Evolutionary conservation across 345 rosid species (phyloP).

Genomic region (Microthlaspi erraticum): DNA sequence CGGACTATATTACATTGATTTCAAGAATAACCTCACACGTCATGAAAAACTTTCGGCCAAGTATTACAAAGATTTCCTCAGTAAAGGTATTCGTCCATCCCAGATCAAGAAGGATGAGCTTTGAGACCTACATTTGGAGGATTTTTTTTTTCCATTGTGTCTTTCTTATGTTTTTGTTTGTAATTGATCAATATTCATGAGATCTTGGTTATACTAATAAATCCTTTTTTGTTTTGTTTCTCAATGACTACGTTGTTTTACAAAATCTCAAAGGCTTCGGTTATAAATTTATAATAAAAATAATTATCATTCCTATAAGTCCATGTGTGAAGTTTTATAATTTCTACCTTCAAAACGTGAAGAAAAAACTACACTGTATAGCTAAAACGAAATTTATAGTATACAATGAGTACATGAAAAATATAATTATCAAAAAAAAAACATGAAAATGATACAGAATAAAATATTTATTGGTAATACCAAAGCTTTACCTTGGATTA

Average conservation of each 20-base stretch:
- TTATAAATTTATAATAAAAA: background rate
- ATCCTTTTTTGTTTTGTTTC: background rate
- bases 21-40: slow-evolving; percentile 34
- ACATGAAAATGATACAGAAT: background rate
- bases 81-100: slow-evolving; percentile 22
- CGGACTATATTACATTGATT: no score
- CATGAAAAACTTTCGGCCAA: slow-evolving; percentile 45
- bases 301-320: background rate
- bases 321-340: background rate
- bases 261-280: background rate
- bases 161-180: background rate
- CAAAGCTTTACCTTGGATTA: no score
- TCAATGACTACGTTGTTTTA: slow-evolving; percentile 9
- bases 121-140: background rate
- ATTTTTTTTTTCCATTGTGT: slow-evolving; percentile 1
- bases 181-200: slow-evolving; percentile 14
- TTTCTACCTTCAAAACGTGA: background rate
- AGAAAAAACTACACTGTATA: no score
- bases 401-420: no score
- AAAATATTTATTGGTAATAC: no score
- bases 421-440: no score
- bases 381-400: background rate
- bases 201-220: slow-evolving; percentile 36
- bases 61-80: slow-evolving; percentile 13
- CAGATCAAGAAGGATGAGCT: slow-evolving; percentile 28